Conservation (phyloP, 164 flowering plant species). For the Hamamelis virginiana region DNA sequence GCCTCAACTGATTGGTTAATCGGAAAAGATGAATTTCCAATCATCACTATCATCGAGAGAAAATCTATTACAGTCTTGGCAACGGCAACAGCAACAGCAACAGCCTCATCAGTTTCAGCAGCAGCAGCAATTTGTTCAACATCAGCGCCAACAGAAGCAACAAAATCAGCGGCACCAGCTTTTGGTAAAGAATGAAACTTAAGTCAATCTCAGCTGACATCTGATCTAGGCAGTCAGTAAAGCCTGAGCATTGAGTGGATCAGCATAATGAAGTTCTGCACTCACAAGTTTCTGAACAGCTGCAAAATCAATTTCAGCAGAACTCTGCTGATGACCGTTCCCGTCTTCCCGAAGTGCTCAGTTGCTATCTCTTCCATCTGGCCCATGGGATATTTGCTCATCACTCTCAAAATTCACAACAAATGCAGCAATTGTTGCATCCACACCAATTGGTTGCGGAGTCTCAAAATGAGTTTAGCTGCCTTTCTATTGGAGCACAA, state of each 20-base stretch:
- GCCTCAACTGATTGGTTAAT: constrained; percentile 49
- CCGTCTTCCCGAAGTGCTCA: constrained; percentile 39
- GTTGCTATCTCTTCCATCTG: constrained; percentile 38
- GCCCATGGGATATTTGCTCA: constrained; percentile 35
- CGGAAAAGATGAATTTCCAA: constrained; percentile 53
- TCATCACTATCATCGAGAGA: constrained; percentile 40
- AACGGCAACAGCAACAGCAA: constrained; percentile 60
- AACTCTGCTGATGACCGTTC: constrained; percentile 40
- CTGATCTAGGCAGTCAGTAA: constrained; percentile 48
- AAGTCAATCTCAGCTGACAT: constrained; percentile 52
- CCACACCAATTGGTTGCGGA: constrained; percentile 44
- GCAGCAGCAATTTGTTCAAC: constrained; percentile 44
- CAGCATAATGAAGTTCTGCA: constrained; percentile 43
- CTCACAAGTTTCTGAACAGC: constrained; percentile 52
- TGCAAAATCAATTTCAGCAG: constrained; percentile 63
- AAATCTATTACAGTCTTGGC: constrained; percentile 44
- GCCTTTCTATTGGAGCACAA: constrained; percentile 48
- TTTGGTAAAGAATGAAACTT: constrained; percentile 46
- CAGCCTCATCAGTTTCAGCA: constrained; percentile 53
- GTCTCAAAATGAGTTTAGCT: constrained; percentile 43
- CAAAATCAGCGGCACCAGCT: constrained; percentile 56
- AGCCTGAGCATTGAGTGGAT: constrained; percentile 54
- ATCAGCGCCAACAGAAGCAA: constrained; percentile 50
- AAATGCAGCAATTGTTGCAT: constrained; percentile 56
- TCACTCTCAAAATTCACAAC: constrained; percentile 49